Evolutionary conservation across 2,329 filamentous ascomycete species (phyloP).

Genomic region (Trichoderma sp.): DNA sequence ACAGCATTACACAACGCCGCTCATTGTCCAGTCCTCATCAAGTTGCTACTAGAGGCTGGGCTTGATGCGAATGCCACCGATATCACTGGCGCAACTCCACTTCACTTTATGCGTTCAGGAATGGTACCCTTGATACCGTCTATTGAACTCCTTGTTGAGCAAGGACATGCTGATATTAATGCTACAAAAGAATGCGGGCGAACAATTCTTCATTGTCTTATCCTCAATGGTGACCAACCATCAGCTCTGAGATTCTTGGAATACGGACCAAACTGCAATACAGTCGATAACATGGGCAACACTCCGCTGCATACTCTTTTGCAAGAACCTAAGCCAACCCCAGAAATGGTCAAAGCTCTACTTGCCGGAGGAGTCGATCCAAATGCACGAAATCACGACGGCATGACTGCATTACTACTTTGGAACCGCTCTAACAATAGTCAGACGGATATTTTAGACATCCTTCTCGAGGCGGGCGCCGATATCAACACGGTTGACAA

Average conservation of each 20-base stretch:
- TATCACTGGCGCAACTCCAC: constrained; percentile 22
- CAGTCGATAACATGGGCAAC: constrained; percentile 27
- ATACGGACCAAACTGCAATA: constrained; percentile 26
- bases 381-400: constrained; percentile 25
- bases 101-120: constrained; percentile 18
- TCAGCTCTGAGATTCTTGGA: constrained; percentile 21
- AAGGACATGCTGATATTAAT: constrained; percentile 30
- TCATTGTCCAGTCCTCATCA: constrained; percentile 10
- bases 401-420: constrained; percentile 25
- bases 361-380: constrained; percentile 28
- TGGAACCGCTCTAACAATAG: neutral
- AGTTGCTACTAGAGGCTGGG: constrained; percentile 28
- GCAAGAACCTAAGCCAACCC: neutral
- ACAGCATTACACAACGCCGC: constrained; percentile 27
- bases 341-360: constrained; percentile 7
- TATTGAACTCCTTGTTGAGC: constrained; percentile 29
- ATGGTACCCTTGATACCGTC: neutral
- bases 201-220: constrained; percentile 28
- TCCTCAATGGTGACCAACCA: neutral
- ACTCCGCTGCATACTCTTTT: constrained; percentile 26
- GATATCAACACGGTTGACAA: constrained; percentile 28
- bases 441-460: neutral
- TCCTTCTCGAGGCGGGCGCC: constrained; percentile 27
- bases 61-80: constrained; percentile 28
- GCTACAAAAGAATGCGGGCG: constrained; percentile 21